phyloP scores from a whole-genome alignment of 169 alveolate species.

The Eimeria mitis region DNA sequence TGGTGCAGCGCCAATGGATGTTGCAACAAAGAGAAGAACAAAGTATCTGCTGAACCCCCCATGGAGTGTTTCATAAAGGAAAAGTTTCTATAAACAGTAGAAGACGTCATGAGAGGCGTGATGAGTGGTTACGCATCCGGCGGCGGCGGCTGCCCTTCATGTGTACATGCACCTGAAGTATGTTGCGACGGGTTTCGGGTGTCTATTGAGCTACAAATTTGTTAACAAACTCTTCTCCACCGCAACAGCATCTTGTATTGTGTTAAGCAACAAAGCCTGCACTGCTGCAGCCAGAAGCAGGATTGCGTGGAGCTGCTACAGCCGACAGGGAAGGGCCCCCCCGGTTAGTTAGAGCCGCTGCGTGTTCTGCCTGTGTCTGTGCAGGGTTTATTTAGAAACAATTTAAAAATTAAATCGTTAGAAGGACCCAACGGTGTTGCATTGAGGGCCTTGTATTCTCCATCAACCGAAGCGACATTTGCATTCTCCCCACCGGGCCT shows the following conservation, averaged over 20 bases:
- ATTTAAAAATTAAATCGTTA: not conserved
- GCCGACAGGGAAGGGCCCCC: slow-evolving; percentile 18
- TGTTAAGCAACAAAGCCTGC: not conserved
- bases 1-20: not conserved
- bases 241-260: not conserved
- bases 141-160: slow-evolving; percentile 11
- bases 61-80: not conserved
- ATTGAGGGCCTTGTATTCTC: not conserved
- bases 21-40: not conserved
- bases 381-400: not conserved
- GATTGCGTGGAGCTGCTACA: no score
- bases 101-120: slow-evolving; percentile 1
- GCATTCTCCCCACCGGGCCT: not conserved
- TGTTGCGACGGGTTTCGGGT: not conserved
- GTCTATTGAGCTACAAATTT: not conserved
- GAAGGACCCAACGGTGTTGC: no score
- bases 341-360: not conserved
- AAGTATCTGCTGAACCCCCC: not conserved
- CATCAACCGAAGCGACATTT: not conserved
- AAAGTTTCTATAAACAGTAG: not conserved
- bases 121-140: not conserved
- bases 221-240: not conserved
- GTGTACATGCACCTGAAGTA: slow-evolving; percentile 7
- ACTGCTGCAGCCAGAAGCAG: not conserved
- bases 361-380: not conserved